Conservation (phyloP, 495 filamentous ascomycete species). For the Pyrenula massariospora region DNA sequence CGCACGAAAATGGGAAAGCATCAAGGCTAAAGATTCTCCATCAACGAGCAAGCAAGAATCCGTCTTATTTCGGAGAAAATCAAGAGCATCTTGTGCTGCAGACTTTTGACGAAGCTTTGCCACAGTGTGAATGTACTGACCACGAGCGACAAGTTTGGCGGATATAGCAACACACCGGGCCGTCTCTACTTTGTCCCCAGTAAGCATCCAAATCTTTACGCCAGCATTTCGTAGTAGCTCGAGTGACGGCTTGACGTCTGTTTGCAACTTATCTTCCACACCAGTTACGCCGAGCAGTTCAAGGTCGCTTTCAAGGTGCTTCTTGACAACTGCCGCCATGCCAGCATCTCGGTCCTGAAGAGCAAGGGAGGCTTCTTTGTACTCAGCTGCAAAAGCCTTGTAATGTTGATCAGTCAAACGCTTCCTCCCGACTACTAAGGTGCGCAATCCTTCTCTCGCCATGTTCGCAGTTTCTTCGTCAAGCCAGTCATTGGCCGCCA, state of each 20-base stretch:
- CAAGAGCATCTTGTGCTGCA: slow-evolving; percentile 71
- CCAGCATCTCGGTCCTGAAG: slow-evolving; percentile 67
- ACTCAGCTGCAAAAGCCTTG: slow-evolving; percentile 59
- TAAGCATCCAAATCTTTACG: slow-evolving; percentile 99
- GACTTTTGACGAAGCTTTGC: slow-evolving; percentile 49
- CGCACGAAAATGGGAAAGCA: slow-evolving; percentile 66
- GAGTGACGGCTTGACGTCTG: slow-evolving; percentile 86
- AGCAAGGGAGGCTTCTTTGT: slow-evolving; percentile 68
- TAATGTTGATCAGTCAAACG: slow-evolving; percentile 66
- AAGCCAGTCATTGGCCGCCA: slow-evolving; percentile 92
- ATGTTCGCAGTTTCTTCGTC: slow-evolving; percentile 98
- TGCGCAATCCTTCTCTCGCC: slow-evolving; percentile 92
- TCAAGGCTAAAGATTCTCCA: slow-evolving; percentile 74
- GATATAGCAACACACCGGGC: slow-evolving; percentile 93
- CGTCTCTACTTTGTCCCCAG: slow-evolving; percentile 97
- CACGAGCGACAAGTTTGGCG: slow-evolving; percentile 85
- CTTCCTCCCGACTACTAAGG: slow-evolving; percentile 85
- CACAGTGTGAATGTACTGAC: slow-evolving; percentile 93
- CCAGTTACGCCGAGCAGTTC: slow-evolving; percentile 94
- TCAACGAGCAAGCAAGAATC: slow-evolving; percentile 88
- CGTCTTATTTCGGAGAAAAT: slow-evolving; percentile 80
- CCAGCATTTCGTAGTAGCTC: slow-evolving; percentile 94
- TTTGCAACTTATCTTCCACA: slow-evolving; percentile 92
- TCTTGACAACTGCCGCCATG: slow-evolving; percentile 67
- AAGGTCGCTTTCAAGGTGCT: slow-evolving; percentile 76